Base-by-base conservation (phyloP, 148 eudicot species). In the Rhododendron molle region DNA sequence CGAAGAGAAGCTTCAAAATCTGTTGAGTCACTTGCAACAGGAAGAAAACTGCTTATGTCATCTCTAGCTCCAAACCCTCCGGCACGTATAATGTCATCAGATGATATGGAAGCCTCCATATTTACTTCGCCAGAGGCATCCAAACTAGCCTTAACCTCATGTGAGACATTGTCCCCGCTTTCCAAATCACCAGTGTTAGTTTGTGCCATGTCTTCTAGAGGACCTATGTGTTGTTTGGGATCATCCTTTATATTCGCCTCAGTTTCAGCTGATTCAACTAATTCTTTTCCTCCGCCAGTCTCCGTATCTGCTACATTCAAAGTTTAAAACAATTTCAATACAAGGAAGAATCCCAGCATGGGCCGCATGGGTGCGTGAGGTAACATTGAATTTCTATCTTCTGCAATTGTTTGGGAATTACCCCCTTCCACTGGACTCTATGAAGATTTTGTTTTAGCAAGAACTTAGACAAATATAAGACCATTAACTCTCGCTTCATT, bases 1-100 rank as follows among this genome's bases (percentile, higher is more conserved):
- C 89, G 93, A 89, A 96, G 90, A 85, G 95, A 90, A 78, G 94
- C 96, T 92, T 94, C 98, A 88, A 96, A 95, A 86, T 96, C 98
- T 23, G 98, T 96, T 58, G 92, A 90, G 87, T 96, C 98, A 69
- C 94, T 94, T 69, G 98, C 99, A 80, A 89, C 92, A 38, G 99
- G 99, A 90, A 96, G 94, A 80, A 92, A 87, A 86, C 94, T 91
- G 87, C 91, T 89, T 85, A 95, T 85, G 84, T 90, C 95, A 89
- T 96, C 99, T 90, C 93, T 94, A 62, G 99, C 99, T 78, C 99
- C 99, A 86, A 90, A 94, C 36, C 99, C 98, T 74, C 98, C 98
- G 83, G 98, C 99, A 32, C 97, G 87, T 76, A 90, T 87, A 16
- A 95, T 93, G 74, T 96, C 99, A 65, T 94, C 96, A 86, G 94